phyloP scores from a whole-genome alignment of 1,284 basidiomycete species.

The Ganoderma sinense region DNA sequence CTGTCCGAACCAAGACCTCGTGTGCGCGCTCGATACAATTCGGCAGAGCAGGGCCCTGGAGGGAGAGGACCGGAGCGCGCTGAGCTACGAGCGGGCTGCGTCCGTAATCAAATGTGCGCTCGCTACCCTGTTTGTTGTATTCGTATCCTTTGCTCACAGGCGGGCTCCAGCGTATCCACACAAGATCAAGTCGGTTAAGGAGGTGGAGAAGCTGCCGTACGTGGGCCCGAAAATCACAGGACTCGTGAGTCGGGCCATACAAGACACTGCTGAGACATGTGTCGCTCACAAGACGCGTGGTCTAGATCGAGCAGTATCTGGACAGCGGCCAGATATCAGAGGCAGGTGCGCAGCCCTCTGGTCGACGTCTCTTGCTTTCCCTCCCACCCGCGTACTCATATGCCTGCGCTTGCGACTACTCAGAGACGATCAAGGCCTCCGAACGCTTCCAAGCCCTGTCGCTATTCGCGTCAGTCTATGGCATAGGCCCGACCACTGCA shows the following conservation, averaged over 20 bases:
- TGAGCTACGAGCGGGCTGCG: conserved; percentile 74
- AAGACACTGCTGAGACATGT: not conserved
- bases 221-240: conserved; percentile 66
- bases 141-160: not conserved
- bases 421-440: conserved; percentile 57
- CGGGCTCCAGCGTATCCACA: conserved; percentile 65
- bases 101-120: conserved; percentile 72
- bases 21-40: conserved; percentile 64
- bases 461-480: conserved; percentile 70
- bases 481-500: conserved; percentile 76
- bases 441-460: conserved; percentile 63
- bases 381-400: not conserved
- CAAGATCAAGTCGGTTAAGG: conserved; percentile 51
- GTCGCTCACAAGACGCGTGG: not conserved
- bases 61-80: conserved; percentile 66
- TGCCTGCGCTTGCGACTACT: not conserved
- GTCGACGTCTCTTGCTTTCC: not conserved
- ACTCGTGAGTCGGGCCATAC: conserved; percentile 47
- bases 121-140: too few relatives aligned
- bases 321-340: conserved; percentile 63
- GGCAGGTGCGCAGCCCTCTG: conserved; percentile 52
- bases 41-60: conserved; percentile 65
- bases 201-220: conserved; percentile 62
- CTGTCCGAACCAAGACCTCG: conserved; percentile 71
- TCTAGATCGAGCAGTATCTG: conserved; percentile 70